Percentiles rank a stretch among this genome's conserved stretches.
These are phyloP conservation scores for Aureobasidium melanogenum DNA, from an alignment of 2,329 filamentous ascomycete species.

Conservation along the genomic window DNA sequence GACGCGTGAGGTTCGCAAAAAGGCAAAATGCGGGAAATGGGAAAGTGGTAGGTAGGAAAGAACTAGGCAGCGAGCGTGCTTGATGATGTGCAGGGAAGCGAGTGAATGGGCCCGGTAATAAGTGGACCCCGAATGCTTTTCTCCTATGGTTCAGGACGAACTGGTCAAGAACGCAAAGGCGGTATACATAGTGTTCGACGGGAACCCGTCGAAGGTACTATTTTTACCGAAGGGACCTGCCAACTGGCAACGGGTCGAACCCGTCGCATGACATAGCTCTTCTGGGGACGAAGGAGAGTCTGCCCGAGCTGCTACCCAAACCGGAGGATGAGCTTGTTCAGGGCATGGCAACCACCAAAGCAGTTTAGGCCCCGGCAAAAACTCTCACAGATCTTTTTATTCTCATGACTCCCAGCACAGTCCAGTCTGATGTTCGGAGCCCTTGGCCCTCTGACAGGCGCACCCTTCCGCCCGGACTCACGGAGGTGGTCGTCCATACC, in stretches of 20 bases:
- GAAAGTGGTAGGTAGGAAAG: background rate
- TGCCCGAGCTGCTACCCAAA: conserved; percentile 7
- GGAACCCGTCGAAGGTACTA: conserved; percentile 8
- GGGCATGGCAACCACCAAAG: conserved; percentile 1
- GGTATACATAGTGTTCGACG: conserved; percentile 12
- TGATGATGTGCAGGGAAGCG: conserved; percentile 12
- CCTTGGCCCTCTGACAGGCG: conserved; percentile 1
- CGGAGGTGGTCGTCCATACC: conserved; percentile 7
- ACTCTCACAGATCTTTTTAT: conserved; percentile 3
- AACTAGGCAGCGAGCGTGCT: conserved; percentile 9
- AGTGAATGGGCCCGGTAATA: conserved; percentile 12
- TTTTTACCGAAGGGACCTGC: conserved; percentile 10
- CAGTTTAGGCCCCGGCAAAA: conserved; percentile 5
- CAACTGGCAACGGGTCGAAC: conserved; percentile 11
- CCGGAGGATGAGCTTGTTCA: conserved; percentile 5
- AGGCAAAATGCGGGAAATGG: conserved; percentile 2
- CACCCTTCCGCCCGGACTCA: background rate
- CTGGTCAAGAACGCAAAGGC: conserved; percentile 10
- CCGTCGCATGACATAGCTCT: conserved; percentile 11
- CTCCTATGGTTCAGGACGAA: conserved; percentile 5
- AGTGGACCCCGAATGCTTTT: conserved; percentile 11
- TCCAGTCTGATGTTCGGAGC: background rate
- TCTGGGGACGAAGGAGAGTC: background rate
- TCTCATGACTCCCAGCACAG: background rate
- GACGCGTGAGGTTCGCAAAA: conserved; percentile 1